Conservation (phyloP, 345 rosid species). For the Linum lewisii region DNA sequence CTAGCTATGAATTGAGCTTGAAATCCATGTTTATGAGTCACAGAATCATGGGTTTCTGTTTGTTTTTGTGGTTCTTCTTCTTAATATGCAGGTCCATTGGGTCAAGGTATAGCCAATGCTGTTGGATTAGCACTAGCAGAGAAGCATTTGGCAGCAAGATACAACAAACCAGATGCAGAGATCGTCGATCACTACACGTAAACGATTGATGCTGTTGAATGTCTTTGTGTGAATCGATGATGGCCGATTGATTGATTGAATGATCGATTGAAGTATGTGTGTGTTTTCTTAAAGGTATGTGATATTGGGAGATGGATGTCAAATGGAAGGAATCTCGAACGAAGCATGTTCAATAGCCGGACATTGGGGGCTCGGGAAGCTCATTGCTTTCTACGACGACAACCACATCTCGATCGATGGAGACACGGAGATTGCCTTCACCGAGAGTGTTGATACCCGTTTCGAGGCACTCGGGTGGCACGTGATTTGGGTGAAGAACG, state of each 20-base stretch:
- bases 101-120: slow-evolving; percentile 91
- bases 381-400: slow-evolving; percentile 99
- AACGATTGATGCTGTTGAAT: neutral
- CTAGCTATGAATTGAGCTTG: neutral
- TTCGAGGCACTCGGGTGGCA: slow-evolving; percentile 99
- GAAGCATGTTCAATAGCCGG: slow-evolving; percentile 94
- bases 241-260: slow-evolving; percentile 1
- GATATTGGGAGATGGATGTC: slow-evolving; percentile 94
- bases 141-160: slow-evolving; percentile 89
- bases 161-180: slow-evolving; percentile 70
- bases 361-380: slow-evolving; percentile 98
- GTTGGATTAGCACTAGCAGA: slow-evolving; percentile 93
- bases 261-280: neutral
- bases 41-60: neutral
- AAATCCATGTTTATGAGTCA: no score
- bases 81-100: slow-evolving; percentile 99
- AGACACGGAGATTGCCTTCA: slow-evolving; percentile 93
- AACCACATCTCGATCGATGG: slow-evolving; percentile 99
- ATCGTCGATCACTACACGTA: slow-evolving; percentile 93
- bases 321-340: slow-evolving; percentile 94
- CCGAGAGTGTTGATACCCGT: slow-evolving; percentile 74
- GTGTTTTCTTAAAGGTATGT: slow-evolving; percentile 38
- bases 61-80: no score
- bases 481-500: slow-evolving; percentile 99
- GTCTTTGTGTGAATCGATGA: neutral